Conservation (phyloP, 2,329 filamentous ascomycete species). For the Fusarium neocosmosporiellum region DNA sequence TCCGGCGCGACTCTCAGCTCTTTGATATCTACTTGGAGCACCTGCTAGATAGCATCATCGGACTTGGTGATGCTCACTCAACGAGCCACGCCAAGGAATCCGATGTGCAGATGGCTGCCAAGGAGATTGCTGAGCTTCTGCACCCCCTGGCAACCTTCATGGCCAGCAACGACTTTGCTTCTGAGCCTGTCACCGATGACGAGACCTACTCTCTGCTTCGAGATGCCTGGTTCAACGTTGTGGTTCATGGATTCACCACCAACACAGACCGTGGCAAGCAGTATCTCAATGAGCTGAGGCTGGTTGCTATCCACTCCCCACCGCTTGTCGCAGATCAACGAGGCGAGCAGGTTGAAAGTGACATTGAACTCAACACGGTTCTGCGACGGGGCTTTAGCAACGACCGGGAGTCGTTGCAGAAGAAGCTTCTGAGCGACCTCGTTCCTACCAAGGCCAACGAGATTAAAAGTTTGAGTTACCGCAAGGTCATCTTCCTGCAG, state of each 20-base stretch:
- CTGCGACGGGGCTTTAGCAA: slow-evolving; percentile 86
- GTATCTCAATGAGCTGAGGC: slow-evolving; percentile 80
- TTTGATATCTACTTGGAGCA: slow-evolving; percentile 88
- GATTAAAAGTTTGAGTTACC: slow-evolving; percentile 85
- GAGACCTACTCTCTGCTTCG: slow-evolving; percentile 80
- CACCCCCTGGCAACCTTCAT: slow-evolving; percentile 89
- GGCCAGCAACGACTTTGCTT: slow-evolving; percentile 70
- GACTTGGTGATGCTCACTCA: slow-evolving; percentile 87
- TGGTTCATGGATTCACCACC: slow-evolving; percentile 88
- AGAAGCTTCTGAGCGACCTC: slow-evolving; percentile 78
- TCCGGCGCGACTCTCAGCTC: slow-evolving; percentile 75
- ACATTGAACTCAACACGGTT: slow-evolving; percentile 96
- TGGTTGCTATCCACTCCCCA: slow-evolving; percentile 88
- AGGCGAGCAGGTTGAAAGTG: slow-evolving; percentile 91
- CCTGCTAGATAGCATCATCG: slow-evolving; percentile 87
- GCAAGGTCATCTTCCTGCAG: slow-evolving; percentile 92
- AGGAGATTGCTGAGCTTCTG: slow-evolving; percentile 88
- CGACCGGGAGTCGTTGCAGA: slow-evolving; percentile 82
- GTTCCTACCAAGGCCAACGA: slow-evolving; percentile 82
- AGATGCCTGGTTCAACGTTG: slow-evolving; percentile 98
- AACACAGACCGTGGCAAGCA: slow-evolving; percentile 78
- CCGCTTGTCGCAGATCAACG: slow-evolving; percentile 90
- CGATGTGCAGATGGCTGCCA: slow-evolving; percentile 84
- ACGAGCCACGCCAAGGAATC: slow-evolving; percentile 78
- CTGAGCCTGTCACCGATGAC: slow-evolving; percentile 66